phyloP scores from a whole-genome alignment of 805 yeast genomes.

The Zygotorulaspora chibaensis region DNA sequence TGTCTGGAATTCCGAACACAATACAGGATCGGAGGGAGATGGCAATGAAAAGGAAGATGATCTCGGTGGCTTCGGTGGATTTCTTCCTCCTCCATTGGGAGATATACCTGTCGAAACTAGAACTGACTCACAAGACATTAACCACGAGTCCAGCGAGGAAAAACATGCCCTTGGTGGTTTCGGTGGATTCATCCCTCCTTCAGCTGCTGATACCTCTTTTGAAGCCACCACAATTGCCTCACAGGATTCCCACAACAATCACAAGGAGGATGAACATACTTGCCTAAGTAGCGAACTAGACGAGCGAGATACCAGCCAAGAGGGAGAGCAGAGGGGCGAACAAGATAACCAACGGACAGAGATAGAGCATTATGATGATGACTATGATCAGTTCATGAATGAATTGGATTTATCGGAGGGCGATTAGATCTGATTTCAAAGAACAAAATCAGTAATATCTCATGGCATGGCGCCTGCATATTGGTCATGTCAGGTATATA shows the following conservation, averaged over 20 bases:
- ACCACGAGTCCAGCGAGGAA: not conserved
- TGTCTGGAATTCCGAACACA: not conserved
- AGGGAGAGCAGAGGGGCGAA: slow-evolving; percentile 2
- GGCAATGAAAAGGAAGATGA: slow-evolving; percentile 4
- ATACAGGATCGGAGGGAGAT: slow-evolving; percentile 8
- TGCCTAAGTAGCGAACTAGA: not conserved
- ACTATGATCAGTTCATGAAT: slow-evolving; percentile 33
- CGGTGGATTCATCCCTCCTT: slow-evolving; percentile 15
- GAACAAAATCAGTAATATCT: too few species aligned
- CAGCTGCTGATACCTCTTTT: too few species aligned
- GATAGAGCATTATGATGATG: slow-evolving; percentile 17
- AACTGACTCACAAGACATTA: not conserved
- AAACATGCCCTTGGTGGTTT: slow-evolving; percentile 12
- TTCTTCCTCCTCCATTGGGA: slow-evolving; percentile 10
- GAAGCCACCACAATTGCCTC: too few species aligned
- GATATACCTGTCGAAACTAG: slow-evolving; percentile 8
- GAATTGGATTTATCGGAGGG: slow-evolving; percentile 20
- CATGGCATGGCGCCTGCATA: too few species aligned
- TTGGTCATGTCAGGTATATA: too few species aligned
- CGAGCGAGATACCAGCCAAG: not conserved
- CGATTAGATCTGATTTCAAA: too few species aligned
- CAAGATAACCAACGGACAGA: not conserved
- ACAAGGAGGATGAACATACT: not conserved
- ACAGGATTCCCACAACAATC: too few species aligned
- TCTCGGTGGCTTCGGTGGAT: slow-evolving; percentile 14